These are phyloP conservation scores for Botrytis galanthina DNA, from an alignment of 2,329 filamentous ascomycete species.

Conservation along the genomic window DNA sequence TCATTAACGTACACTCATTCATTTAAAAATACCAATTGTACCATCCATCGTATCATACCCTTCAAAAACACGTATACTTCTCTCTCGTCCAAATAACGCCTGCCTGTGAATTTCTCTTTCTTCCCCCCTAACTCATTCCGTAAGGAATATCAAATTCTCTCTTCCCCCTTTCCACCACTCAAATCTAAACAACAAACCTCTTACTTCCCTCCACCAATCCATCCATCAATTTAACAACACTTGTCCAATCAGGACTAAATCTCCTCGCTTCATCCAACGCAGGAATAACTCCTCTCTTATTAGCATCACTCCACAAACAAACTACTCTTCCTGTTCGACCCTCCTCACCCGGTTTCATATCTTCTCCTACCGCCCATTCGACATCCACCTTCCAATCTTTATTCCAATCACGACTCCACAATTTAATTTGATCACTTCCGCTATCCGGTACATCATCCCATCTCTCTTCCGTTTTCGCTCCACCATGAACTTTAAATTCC, in stretches of 20 bases:
- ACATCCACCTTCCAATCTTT: constrained; percentile 71
- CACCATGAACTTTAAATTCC: constrained; percentile 62
- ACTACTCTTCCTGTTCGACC: constrained; percentile 63
- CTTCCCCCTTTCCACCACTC: too few species aligned
- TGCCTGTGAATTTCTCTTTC: not conserved
- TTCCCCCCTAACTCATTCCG: not conserved
- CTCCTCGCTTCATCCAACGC: constrained; percentile 76
- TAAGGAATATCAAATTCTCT: not conserved
- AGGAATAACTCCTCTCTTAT: constrained; percentile 68
- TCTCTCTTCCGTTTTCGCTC: constrained; percentile 57
- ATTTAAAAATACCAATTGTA: not conserved
- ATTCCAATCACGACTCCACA: constrained; percentile 82
- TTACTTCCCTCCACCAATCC: constrained; percentile 81
- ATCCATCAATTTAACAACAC: constrained; percentile 70
- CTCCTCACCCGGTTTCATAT: constrained; percentile 38
- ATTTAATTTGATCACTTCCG: constrained; percentile 65
- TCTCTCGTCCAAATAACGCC: not conserved
- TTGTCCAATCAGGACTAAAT: constrained; percentile 78
- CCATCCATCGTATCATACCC: not conserved
- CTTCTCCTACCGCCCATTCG: constrained; percentile 50
- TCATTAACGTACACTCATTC: not conserved
- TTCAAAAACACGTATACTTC: not conserved
- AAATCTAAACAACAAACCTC: constrained; percentile 25
- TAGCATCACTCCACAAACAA: constrained; percentile 88
- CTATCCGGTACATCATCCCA: constrained; percentile 59